These are phyloP conservation scores for Beauveria varroae DNA, from an alignment of 2,329 filamentous ascomycete genomes.

Conservation along the genomic window DNA sequence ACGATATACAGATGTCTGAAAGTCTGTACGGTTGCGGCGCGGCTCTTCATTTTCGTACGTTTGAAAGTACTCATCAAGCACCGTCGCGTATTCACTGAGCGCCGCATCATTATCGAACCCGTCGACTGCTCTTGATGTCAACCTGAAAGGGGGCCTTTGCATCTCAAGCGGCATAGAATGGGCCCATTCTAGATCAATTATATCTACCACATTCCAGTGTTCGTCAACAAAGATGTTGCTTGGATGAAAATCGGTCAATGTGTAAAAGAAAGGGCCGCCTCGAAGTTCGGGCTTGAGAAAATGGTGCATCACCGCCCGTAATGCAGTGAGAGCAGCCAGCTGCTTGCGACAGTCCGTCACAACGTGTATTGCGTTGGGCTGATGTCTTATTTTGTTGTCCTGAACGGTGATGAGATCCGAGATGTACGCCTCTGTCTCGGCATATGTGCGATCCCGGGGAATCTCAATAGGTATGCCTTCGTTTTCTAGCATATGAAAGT, in stretches of 20 bases:
- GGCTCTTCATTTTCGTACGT: not conserved
- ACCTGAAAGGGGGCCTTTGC: not conserved
- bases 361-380: constrained; percentile 26
- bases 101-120: not conserved
- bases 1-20: not conserved
- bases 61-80: not conserved
- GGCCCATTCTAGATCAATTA: constrained; percentile 18
- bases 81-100: not conserved
- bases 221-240: constrained; percentile 29
- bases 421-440: constrained; percentile 21
- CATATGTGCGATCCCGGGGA: constrained; percentile 23
- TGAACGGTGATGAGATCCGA: constrained; percentile 26
- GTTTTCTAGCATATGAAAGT: constrained; percentile 27
- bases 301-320: constrained; percentile 20
- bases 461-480: constrained; percentile 26
- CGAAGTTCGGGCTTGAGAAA: constrained; percentile 16
- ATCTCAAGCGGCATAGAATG: not conserved
- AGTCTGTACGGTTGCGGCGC: not conserved
- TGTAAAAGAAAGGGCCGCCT: constrained; percentile 24
- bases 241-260: constrained; percentile 28
- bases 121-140: not conserved
- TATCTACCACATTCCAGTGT: constrained; percentile 22
- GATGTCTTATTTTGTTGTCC: constrained; percentile 24
- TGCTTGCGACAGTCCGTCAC: constrained; percentile 21
- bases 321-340: constrained; percentile 20